Base-by-base conservation (phyloP, 805 yeast species). In the Candida caryicola region DNA sequence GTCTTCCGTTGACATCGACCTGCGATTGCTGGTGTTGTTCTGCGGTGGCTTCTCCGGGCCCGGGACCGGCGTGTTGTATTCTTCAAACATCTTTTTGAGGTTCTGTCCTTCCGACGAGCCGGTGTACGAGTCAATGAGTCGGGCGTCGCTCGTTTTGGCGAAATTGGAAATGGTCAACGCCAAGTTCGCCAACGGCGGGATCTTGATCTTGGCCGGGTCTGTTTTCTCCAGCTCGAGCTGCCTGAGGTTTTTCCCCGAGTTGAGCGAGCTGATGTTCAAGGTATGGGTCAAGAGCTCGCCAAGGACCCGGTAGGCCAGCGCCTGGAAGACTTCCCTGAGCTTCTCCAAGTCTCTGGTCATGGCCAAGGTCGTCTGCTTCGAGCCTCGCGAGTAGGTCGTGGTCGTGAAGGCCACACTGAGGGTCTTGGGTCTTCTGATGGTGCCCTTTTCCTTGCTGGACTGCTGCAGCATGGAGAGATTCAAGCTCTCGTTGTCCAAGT, bases 401-500 rank as follows among this genome's bases (percentile, higher is more conserved):
- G 60, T 55, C 29, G 51, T 51, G 15, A 62, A 51, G 43, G 62
- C 71, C 3, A 81, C 46, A 5, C 71, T 59, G 8, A 82, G 47
- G 0, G 82, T 81, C 29, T 71, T 71, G 1, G 91, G 90, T 33
- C 86, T 54, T 29, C 69, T 56, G 1, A 63, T 53, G 2, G 47
- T 29, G 10, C 56, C 57, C 34, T 42, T 57, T 15, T 53, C 58
- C 7, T 44, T 42, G n/a, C 51, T 45, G 3, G 36, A 41, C 25
- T 40, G 40, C 36, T 51, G 61, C 53, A 50, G 55, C 40, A 52
- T 29, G 16, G 57, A 54, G 10, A 54, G 44, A 31, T 64, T 57
- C 41, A 64, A 34, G 45, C 57, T 62, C 49, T 88, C 95, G 45
- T 85, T 90, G 42, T 80, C 85, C 15, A 83, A 52, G 49, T 91